phyloP scores from a whole-genome alignment of 371 early-diverging fungal species.

The Nosema muscidifuracis region DNA sequence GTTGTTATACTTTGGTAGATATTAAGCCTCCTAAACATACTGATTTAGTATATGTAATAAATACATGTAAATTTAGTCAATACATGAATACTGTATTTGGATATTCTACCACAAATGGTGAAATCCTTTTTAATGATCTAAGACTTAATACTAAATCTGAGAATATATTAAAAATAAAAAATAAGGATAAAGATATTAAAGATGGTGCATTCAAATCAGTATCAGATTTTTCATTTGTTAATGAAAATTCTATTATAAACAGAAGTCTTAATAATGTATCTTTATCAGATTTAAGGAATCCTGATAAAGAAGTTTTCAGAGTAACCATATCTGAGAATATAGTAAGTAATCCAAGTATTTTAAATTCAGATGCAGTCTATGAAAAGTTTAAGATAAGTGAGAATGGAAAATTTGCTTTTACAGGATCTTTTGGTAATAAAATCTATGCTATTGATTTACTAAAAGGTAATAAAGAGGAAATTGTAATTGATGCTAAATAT shows the following conservation, averaged over 20 bases:
- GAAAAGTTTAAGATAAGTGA: conserved; percentile 53
- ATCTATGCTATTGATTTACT: conserved; percentile 38
- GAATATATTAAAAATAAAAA: conserved; percentile 10
- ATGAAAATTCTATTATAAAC: conserved; percentile 50
- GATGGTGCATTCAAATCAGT: conserved; percentile 53
- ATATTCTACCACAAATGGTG: conserved; percentile 93
- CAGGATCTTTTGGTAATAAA: conserved; percentile 52
- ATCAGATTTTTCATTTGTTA: conserved; percentile 58
- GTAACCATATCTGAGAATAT: conserved; percentile 10
- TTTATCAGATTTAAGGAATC: conserved; percentile 54
- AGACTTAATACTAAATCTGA: conserved; percentile 59
- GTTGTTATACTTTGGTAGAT: conserved; percentile 70
- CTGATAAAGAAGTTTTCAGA: conserved; percentile 18
- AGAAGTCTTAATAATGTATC: conserved; percentile 55
- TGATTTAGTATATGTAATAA: conserved; percentile 94
- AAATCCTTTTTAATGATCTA: conserved; percentile 89
- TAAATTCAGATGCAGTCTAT: conserved; percentile 54
- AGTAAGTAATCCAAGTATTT: conserved; percentile 29
- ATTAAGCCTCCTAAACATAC: conserved; percentile 97
- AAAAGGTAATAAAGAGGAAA: conserved; percentile 18
- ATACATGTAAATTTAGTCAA: conserved; percentile 92
- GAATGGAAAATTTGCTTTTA: conserved; percentile 38
- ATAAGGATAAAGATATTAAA: conserved; percentile 28
- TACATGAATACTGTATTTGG: conserved; percentile 83
- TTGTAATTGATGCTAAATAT: conserved; percentile 31